These are phyloP conservation scores for Carex scoparia DNA, from an alignment of 176 grass and related monocot species.

Conservation along the genomic window DNA sequence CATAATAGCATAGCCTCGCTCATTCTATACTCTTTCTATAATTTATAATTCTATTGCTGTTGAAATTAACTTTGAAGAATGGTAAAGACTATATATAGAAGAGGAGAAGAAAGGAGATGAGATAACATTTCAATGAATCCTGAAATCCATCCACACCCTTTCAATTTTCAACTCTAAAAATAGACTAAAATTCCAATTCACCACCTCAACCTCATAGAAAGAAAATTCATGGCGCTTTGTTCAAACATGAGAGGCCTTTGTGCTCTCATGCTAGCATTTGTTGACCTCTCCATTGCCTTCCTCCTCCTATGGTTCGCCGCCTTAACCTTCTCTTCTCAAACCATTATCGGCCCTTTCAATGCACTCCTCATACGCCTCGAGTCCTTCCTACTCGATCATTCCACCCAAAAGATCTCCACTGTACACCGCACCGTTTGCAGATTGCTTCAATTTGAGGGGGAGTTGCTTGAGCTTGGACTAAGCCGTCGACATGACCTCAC, in stretches of 20 bases:
- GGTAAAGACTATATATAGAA: neutral
- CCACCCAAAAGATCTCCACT: neutral
- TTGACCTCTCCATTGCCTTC: conserved; percentile 10
- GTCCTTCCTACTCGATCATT: neutral
- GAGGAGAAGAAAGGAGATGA: too few species aligned
- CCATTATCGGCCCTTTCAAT: neutral
- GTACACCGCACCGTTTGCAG: neutral
- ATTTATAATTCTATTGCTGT: too few species aligned
- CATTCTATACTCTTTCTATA: too few species aligned
- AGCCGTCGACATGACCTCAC: neutral
- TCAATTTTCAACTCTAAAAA: neutral
- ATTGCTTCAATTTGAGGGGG: conserved; percentile 9
- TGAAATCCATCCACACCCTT: neutral
- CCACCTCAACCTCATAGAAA: too few species aligned
- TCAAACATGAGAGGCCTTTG: conserved; percentile 3
- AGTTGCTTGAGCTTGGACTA: neutral
- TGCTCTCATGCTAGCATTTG: conserved; percentile 8
- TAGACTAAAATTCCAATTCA: neutral
- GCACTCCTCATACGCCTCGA: neutral
- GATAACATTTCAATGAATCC: too few species aligned
- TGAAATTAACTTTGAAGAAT: too few species aligned
- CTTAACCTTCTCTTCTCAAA: conserved; percentile 13
- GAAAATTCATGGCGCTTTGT: neutral
- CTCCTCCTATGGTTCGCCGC: conserved; percentile 1
- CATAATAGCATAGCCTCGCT: too few species aligned